These are phyloP conservation scores for Erigeron philadelphicus DNA, from an alignment of 140 eudicot genomes.

Conservation along the genomic window DNA sequence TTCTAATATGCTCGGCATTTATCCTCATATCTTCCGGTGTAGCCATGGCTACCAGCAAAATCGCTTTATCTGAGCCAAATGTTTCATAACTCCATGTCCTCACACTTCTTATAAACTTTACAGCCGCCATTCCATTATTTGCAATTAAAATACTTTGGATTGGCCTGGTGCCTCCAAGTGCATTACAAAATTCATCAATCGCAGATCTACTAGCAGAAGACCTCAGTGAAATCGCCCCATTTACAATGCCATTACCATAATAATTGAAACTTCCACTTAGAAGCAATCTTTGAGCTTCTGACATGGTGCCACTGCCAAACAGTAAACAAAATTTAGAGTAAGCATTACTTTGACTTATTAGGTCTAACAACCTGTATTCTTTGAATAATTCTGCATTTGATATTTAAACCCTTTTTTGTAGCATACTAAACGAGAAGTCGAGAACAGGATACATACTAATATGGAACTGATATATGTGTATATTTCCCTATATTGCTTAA, in stretches of 20 bases:
- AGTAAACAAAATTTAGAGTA: constrained; percentile 2
- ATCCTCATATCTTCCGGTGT: constrained; percentile 97
- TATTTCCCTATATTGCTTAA: too few relatives aligned
- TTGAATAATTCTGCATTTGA: too few relatives aligned
- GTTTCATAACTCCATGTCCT: constrained; percentile 97
- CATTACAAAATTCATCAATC: constrained; percentile 73
- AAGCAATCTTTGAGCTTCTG: constrained; percentile 56
- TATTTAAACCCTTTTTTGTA: too few relatives aligned
- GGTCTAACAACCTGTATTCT: constrained; percentile 8
- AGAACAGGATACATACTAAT: too few relatives aligned
- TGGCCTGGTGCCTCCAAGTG: constrained; percentile 82
- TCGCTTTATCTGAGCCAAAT: constrained; percentile 93
- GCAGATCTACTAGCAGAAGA: constrained; percentile 50
- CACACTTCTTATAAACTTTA: constrained; percentile 87
- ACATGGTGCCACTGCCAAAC: constrained; percentile 39
- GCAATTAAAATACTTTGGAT: constrained; percentile 85
- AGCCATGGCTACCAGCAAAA: constrained; percentile 92
- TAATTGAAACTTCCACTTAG: constrained; percentile 33
- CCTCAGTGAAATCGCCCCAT: constrained; percentile 51
- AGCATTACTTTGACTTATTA: constrained; percentile 15
- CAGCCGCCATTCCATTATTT: constrained; percentile 99
- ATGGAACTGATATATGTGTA: too few relatives aligned
- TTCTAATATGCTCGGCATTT: constrained; percentile 92
- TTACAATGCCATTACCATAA: constrained; percentile 38
- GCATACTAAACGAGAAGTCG: too few relatives aligned